Base-by-base conservation (phyloP, 768 basidiomycete genomes). In the Boletus coccyginus region DNA sequence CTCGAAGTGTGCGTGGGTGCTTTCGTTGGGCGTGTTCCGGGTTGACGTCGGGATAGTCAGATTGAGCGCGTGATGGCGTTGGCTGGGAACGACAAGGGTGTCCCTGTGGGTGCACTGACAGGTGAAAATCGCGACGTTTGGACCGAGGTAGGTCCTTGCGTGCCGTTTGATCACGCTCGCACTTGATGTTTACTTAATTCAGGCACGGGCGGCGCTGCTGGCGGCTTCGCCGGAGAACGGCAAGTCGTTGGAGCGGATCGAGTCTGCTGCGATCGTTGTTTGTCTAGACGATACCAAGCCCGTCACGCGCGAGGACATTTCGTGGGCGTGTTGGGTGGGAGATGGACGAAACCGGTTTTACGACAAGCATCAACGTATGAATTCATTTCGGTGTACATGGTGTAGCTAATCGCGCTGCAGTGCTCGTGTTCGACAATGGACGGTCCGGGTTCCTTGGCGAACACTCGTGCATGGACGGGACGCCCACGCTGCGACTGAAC, bases 341-440 rank as follows among this genome's bases (percentile, higher is more conserved):
- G 83, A 96, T 62, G 95, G 93, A 24, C 78, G 85, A 48, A 97
- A 96, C 70, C 78, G 96, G 57, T 99, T 90, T 79, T 98, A 87
- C 68, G 97, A 98, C 78, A 99, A 99, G 73, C 96, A 98, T 68
- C 92, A 98, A 67, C 66, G 92, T 94, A 69, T 35, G 88, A 45
- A 24, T 42, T 17, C 29, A 4, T 51, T 31, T 32, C 19, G 14
- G 36, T 32, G 13, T 31, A 44, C 12, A 31, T 42, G 55, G 3
- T n/a, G n/a, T 51, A 52, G 27, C 51, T 51, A 47, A 57, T 47
- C 10, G 31, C 19, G 17, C 11, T 51, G 43, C 39, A 94, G 93
- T 98, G 52, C 84, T 99, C 65, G 92, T 99, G 9, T 96, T 92
- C 67, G 92, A 94, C 56, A 94, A 94, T 63, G 97, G 94, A 45